Evolutionary conservation across 495 filamentous ascomycete genomes (phyloP).

Genomic region (Penicillium egyptiacum): DNA sequence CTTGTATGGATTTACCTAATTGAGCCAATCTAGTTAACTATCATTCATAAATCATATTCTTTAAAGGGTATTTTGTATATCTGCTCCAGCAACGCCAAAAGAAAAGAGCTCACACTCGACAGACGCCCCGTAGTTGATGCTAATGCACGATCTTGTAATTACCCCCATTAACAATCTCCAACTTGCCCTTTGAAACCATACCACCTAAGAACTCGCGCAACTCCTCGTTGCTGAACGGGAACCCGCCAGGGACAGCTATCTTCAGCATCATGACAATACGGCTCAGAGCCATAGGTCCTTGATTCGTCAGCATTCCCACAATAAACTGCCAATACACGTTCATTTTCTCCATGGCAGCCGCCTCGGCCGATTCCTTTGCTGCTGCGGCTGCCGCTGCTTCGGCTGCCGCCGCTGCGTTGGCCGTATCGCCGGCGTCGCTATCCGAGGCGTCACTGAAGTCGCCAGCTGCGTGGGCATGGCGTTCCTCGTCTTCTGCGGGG

Average conservation of each 20-base stretch:
- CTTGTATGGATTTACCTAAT: not conserved
- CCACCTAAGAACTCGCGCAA: slow-evolving; percentile 72
- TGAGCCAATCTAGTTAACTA: not conserved
- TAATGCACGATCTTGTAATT: slow-evolving; percentile 60
- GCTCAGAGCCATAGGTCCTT: slow-evolving; percentile 72
- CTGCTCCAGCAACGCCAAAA: not conserved
- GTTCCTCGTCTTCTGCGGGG: slow-evolving; percentile 43
- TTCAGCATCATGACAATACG: slow-evolving; percentile 92
- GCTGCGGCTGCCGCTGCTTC: slow-evolving; percentile 52
- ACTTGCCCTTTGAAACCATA: slow-evolving; percentile 67
- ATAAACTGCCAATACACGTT: slow-evolving; percentile 88
- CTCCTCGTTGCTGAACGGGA: slow-evolving; percentile 76
- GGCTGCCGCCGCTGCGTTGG: slow-evolving; percentile 46
- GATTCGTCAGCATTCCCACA: slow-evolving; percentile 90
- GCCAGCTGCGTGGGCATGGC: slow-evolving; percentile 21
- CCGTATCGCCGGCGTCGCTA: slow-evolving; percentile 29
- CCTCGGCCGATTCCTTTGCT: slow-evolving; percentile 46
- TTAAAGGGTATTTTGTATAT: slow-evolving; percentile 7
- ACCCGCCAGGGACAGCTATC: slow-evolving; percentile 82
- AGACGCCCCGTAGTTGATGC: slow-evolving; percentile 1
- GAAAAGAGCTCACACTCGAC: not conserved
- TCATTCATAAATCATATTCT: slow-evolving; percentile 3
- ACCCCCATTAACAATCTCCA: slow-evolving; percentile 70
- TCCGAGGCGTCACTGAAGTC: slow-evolving; percentile 35
- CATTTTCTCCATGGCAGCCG: slow-evolving; percentile 70